A percentile compares a stretch with the other conserved stretches of the same genome.
These are phyloP conservation scores for Eucalyptus paniculata DNA, from an alignment of 345 rosid species.

Conservation along the genomic window DNA sequence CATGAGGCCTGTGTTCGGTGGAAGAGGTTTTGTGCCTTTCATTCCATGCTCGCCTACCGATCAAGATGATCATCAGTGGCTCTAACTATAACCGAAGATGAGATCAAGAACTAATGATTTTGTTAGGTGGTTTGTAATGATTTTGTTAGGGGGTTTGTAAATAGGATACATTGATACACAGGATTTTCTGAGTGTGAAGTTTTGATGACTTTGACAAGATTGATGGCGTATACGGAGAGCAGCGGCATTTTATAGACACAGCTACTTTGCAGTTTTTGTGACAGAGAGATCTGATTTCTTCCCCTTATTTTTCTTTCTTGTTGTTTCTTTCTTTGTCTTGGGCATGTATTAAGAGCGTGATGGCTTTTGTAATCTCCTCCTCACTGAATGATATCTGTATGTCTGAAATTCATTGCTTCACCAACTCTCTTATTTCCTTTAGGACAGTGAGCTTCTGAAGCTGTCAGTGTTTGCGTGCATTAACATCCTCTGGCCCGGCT, in stretches of 20 bases:
- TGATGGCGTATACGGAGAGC: neutral
- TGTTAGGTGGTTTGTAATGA: neutral
- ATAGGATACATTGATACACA: neutral
- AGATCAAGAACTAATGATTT: neutral
- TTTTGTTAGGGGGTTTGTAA: neutral
- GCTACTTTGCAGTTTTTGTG: neutral
- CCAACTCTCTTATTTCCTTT: neutral
- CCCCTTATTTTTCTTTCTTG: neutral
- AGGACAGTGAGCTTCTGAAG: neutral
- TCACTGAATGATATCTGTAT: neutral
- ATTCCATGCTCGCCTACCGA: slow-evolving; percentile 19
- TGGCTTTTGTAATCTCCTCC: neutral
- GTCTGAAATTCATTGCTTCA: neutral
- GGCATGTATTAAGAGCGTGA: neutral
- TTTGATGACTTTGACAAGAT: neutral
- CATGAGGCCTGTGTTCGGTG: slow-evolving; percentile 37
- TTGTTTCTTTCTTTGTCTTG: neutral
- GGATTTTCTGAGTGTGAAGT: neutral
- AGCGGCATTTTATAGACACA: neutral
- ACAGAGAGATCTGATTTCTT: neutral
- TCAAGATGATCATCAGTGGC: neutral
- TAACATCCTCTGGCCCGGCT: neutral
- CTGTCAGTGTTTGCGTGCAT: neutral
- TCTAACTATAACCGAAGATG: neutral
- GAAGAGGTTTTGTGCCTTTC: slow-evolving; percentile 26